These are phyloP conservation scores for Solanum phureja DNA, from an alignment of 257 asterid species.

Conservation along the genomic window DNA sequence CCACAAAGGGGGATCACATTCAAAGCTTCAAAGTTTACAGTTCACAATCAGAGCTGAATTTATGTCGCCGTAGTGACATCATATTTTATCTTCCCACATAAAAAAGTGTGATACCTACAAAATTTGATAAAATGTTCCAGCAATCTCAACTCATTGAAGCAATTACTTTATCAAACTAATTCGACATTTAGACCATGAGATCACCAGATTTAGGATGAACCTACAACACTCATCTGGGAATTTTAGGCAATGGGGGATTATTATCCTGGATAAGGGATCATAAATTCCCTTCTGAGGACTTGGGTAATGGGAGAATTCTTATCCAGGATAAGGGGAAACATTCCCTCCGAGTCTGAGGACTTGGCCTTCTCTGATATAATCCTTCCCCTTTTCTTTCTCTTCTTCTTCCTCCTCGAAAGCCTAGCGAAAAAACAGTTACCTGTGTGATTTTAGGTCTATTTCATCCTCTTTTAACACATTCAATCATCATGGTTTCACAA, in stretches of 20 bases:
- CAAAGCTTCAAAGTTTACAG: not conserved
- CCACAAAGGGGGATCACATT: no score
- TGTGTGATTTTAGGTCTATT: not conserved
- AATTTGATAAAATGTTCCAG: not conserved
- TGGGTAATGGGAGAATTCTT: not conserved
- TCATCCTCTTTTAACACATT: not conserved
- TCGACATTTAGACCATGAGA: not conserved
- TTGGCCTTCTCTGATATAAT: not conserved
- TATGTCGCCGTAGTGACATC: not conserved
- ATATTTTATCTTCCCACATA: not conserved
- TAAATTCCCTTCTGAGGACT: not conserved
- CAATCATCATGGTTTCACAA: not conserved
- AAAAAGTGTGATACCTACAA: not conserved
- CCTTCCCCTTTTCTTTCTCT: not conserved
- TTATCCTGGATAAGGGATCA: not conserved
- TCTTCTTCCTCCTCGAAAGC: not conserved
- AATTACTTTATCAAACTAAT: not conserved
- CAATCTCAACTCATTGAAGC: not conserved
- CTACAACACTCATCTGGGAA: not conserved
- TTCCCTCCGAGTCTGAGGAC: not conserved
- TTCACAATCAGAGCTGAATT: not conserved
- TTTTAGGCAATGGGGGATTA: not conserved
- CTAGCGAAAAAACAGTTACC: not conserved
- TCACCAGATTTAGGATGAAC: not conserved
- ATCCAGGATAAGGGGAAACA: not conserved